These are phyloP conservation scores for Silene vulgaris DNA, from an alignment of 179 eudicot genomes.

Conservation along the genomic window DNA sequence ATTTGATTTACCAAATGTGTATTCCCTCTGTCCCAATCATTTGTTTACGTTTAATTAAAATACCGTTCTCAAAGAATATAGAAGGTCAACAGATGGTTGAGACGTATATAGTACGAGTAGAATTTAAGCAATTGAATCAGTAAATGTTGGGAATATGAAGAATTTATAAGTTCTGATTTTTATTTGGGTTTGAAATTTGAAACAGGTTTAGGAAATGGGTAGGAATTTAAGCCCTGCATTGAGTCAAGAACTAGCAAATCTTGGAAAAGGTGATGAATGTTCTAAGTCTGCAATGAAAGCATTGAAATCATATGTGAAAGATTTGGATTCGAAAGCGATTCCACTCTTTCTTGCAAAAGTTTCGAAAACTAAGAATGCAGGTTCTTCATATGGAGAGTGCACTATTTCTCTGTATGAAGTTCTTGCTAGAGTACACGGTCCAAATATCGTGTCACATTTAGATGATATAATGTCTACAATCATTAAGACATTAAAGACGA, in stretches of 20 bases:
- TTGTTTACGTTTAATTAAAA: neutral
- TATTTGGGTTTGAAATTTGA: neutral
- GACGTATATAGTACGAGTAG: no score
- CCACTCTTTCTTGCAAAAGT: slow-evolving; percentile 89
- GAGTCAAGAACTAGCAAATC: slow-evolving; percentile 71
- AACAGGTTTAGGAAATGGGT: slow-evolving; percentile 42
- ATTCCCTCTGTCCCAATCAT: neutral
- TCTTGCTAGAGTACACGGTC: slow-evolving; percentile 93
- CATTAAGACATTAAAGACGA: slow-evolving; percentile 57
- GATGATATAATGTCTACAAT: slow-evolving; percentile 75
- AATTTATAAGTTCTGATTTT: neutral
- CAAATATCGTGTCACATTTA: slow-evolving; percentile 73
- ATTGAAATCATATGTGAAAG: slow-evolving; percentile 70
- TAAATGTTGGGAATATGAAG: neutral
- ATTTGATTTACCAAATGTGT: neutral
- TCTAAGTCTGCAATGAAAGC: slow-evolving; percentile 91
- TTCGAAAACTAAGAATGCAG: slow-evolving; percentile 66
- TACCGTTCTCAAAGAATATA: no score
- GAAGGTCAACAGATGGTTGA: no score
- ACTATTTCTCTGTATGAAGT: slow-evolving; percentile 89
- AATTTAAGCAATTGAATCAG: no score
- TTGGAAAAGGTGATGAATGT: slow-evolving; percentile 76
- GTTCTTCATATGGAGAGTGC: slow-evolving; percentile 65
- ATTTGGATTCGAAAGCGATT: slow-evolving; percentile 78
- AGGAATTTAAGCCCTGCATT: slow-evolving; percentile 73